phyloP scores from a whole-genome alignment of 2,329 filamentous ascomycete genomes.

The Alternaria arbusti region DNA sequence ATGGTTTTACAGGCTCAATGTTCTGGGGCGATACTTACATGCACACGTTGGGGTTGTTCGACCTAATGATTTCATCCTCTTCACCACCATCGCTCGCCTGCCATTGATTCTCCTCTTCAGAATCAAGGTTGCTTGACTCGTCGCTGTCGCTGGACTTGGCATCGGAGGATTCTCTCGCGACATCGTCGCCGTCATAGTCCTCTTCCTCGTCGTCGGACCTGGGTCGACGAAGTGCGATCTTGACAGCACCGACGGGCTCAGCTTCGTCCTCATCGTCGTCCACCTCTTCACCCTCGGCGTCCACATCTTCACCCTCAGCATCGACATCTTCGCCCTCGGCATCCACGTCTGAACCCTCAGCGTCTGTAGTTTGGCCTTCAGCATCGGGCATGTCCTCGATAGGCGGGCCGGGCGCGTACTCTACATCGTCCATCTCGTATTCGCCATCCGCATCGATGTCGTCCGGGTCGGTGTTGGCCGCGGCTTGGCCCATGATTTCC shows the following conservation, averaged over 20 bases:
- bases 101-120: conserved; percentile 64
- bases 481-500: conserved; percentile 47
- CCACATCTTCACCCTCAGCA: conserved; percentile 51
- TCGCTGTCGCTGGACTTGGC: conserved; percentile 48
- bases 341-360: conserved; percentile 52
- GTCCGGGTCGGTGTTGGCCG: conserved; percentile 40
- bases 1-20: background rate
- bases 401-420: conserved; percentile 32
- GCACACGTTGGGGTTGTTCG: conserved; percentile 64
- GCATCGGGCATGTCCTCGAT: conserved; percentile 26
- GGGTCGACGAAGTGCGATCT: conserved; percentile 42
- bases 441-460: conserved; percentile 50
- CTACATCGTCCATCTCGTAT: conserved; percentile 47
- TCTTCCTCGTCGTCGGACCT: conserved; percentile 49
- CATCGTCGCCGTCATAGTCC: conserved; percentile 49
- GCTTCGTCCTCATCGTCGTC: conserved; percentile 62
- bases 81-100: conserved; percentile 61
- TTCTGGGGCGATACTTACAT: conserved; percentile 59
- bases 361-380: conserved; percentile 47
- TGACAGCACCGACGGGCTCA: conserved; percentile 51
- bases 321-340: conserved; percentile 59
- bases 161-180: conserved; percentile 45
- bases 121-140: conserved; percentile 53
- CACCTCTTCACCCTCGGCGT: conserved; percentile 52
- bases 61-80: conserved; percentile 62